Percentiles rank a stretch among this genome's conserved stretches.
These are phyloP conservation scores for Fraxinus americana DNA, from an alignment of 257 asterid species.

Conservation along the genomic window DNA sequence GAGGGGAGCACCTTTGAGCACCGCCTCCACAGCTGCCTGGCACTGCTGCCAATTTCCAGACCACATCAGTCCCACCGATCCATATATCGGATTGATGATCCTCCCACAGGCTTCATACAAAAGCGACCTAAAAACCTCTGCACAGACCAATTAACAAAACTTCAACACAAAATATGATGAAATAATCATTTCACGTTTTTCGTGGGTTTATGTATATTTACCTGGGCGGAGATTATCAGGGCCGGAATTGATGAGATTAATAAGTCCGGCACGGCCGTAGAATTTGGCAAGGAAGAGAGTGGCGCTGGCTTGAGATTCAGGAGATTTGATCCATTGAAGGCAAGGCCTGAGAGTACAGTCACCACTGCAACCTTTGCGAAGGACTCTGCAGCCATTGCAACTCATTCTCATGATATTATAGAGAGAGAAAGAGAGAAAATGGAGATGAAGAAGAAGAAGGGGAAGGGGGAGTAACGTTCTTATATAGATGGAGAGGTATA, in stretches of 20 bases:
- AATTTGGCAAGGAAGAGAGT: conserved; percentile 84
- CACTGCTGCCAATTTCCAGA: conserved; percentile 72
- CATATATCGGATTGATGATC: conserved; percentile 71
- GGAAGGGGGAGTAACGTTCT: conserved; percentile 27
- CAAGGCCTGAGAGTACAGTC: conserved; percentile 63
- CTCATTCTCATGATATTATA: conserved; percentile 47
- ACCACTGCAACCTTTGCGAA: conserved; percentile 77
- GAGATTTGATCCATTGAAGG: conserved; percentile 66
- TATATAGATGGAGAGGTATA: conserved; percentile 16
- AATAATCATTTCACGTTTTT: background rate
- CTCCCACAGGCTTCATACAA: conserved; percentile 89
- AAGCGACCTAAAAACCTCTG: conserved; percentile 65
- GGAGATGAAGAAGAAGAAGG: conserved; percentile 15
- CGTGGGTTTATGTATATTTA: conserved; percentile 4
- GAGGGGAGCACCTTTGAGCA: conserved; percentile 52
- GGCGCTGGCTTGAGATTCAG: conserved; percentile 79
- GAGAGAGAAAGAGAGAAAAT: conserved; percentile 20
- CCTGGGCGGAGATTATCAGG: conserved; percentile 71
- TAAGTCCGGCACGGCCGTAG: conserved; percentile 87
- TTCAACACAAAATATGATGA: background rate
- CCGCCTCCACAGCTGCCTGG: conserved; percentile 75
- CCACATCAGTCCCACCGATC: conserved; percentile 67
- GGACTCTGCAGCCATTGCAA: conserved; percentile 87
- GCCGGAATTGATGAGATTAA: conserved; percentile 68
- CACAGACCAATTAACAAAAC: background rate